These are phyloP conservation scores for Phlebiopsis gigantea DNA, from an alignment of 768 basidiomycete genomes.

Conservation along the genomic window DNA sequence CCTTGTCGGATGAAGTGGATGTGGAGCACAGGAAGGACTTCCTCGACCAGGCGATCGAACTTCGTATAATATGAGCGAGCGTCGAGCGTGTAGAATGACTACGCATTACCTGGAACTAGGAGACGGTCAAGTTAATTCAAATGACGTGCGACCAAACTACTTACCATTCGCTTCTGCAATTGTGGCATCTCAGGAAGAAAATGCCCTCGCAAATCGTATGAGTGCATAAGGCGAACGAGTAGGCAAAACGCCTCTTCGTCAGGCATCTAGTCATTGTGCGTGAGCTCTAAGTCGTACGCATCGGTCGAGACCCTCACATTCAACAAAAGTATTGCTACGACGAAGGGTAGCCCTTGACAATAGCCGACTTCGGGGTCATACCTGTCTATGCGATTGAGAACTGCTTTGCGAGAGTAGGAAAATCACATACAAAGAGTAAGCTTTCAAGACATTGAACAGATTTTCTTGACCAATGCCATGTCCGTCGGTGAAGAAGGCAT, in stretches of 20 bases:
- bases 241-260: conserved; percentile 98
- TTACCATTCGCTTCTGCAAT: conserved; percentile 82
- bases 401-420: background rate
- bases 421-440: conserved; percentile 84
- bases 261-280: conserved; percentile 69
- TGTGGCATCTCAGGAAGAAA: conserved; percentile 99
- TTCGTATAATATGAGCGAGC: conserved; percentile 28
- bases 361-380: conserved; percentile 95
- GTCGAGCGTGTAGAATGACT: background rate
- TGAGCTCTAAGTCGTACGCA: background rate
- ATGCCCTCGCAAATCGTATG: conserved; percentile 93
- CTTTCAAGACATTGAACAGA: conserved; percentile 95
- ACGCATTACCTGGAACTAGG: conserved; percentile 54
- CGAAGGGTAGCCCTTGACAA: conserved; percentile 95
- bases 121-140: background rate
- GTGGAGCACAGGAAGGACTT: conserved; percentile 87
- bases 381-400: conserved; percentile 29
- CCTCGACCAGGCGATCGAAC: conserved; percentile 94
- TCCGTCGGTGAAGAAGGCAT: conserved; percentile 92
- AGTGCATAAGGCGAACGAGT: conserved; percentile 90
- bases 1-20: conserved; percentile 92
- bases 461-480: conserved; percentile 97
- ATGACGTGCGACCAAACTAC: conserved; percentile 19
- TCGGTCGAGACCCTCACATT: conserved; percentile 52
- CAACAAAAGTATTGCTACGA: conserved; percentile 87